These are phyloP conservation scores for Diplodia sapinea DNA, from an alignment of 2,329 filamentous ascomycete species.

Conservation along the genomic window DNA sequence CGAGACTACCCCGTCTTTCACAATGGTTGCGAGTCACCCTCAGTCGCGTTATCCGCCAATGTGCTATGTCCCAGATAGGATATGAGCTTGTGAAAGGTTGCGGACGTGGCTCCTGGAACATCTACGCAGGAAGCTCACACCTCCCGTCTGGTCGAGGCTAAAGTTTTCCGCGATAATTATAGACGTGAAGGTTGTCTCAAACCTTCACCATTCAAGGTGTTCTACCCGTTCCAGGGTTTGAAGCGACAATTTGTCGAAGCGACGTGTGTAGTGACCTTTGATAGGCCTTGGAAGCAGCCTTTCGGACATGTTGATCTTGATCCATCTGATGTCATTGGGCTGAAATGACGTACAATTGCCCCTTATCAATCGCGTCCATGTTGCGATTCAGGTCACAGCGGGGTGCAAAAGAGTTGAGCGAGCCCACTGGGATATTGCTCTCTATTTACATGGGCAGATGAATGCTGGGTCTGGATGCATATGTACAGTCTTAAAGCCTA, in stretches of 20 bases:
- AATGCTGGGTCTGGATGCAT: too few species aligned
- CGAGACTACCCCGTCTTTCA: neutral
- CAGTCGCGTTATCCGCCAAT: slow-evolving; percentile 3
- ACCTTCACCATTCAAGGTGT: slow-evolving; percentile 16
- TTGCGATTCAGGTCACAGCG: neutral
- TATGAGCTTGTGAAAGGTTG: neutral
- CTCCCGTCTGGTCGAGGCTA: neutral
- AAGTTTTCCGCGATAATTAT: neutral
- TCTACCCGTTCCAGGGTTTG: slow-evolving; percentile 10
- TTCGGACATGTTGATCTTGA: neutral
- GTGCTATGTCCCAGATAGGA: slow-evolving; percentile 7
- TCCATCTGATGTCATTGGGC: slow-evolving; percentile 1
- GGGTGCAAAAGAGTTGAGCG: too few species aligned
- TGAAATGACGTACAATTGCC: neutral
- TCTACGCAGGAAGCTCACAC: neutral
- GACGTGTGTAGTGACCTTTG: neutral
- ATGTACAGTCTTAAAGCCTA: too few species aligned
- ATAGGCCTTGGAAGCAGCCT: neutral
- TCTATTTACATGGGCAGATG: too few species aligned
- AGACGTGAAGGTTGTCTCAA: neutral
- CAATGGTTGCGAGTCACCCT: neutral
- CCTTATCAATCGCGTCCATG: neutral
- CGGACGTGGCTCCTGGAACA: neutral
- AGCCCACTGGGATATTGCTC: too few species aligned
- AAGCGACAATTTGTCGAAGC: neutral